Evolutionary conservation across 2,329 filamentous ascomycete genomes (phyloP).

Genomic region (Coleophoma cylindrospora): DNA sequence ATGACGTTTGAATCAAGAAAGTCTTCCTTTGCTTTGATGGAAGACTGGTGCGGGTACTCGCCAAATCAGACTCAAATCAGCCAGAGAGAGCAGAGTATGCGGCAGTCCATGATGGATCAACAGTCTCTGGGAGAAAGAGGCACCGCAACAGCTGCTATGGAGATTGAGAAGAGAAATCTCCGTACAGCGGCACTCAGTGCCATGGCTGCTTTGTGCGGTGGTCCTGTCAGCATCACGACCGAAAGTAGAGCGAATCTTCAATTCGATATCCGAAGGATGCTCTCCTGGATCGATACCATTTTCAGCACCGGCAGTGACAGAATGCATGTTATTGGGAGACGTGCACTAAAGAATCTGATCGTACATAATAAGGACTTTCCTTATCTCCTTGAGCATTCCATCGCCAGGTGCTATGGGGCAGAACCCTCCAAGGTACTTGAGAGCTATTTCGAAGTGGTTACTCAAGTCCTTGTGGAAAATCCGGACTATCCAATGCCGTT

Average conservation of each 20-base stretch:
- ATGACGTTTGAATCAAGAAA: slow-evolving; percentile 97
- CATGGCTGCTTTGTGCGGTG: slow-evolving; percentile 88
- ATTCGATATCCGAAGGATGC: slow-evolving; percentile 88
- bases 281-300: slow-evolving; percentile 92
- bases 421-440: slow-evolving; percentile 79
- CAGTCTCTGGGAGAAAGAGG: slow-evolving; percentile 69
- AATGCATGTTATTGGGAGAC: slow-evolving; percentile 82
- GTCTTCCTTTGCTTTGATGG: slow-evolving; percentile 93
- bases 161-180: slow-evolving; percentile 93
- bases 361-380: slow-evolving; percentile 84
- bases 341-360: slow-evolving; percentile 85
- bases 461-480: slow-evolving; percentile 78
- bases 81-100: slow-evolving; percentile 80
- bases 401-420: slow-evolving; percentile 83
- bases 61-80: slow-evolving; percentile 82
- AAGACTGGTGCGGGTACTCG: slow-evolving; percentile 98
- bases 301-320: slow-evolving; percentile 90
- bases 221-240: slow-evolving; percentile 80
- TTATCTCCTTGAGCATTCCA: slow-evolving; percentile 82
- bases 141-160: slow-evolving; percentile 81
- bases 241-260: slow-evolving; percentile 83
- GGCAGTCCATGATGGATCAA: slow-evolving; percentile 76
- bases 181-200: slow-evolving; percentile 86
- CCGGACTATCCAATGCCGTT: slow-evolving; percentile 80
- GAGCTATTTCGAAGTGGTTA: slow-evolving; percentile 92